A percentile compares a stretch with the other conserved stretches of the same genome.
These are phyloP conservation scores for Hyaloperonospora arabidopsidis DNA, from an alignment of 352 stramenopile species.

Conservation along the genomic window DNA sequence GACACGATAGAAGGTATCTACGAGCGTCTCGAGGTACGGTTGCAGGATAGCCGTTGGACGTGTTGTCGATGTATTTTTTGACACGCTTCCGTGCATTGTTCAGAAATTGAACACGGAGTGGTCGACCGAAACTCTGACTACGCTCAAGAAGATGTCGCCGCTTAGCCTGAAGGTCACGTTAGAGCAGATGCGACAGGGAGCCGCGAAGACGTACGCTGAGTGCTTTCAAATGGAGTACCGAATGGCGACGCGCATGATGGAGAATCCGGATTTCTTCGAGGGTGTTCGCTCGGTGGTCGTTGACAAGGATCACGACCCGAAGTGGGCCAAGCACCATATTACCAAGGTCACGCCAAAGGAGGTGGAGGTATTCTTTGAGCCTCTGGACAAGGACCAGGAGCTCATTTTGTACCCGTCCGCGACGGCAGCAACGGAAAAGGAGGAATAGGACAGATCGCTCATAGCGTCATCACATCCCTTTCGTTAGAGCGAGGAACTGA, in stretches of 20 bases:
- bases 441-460: slow-evolving; percentile 25
- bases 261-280: slow-evolving; percentile 94
- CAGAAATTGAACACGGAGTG: slow-evolving; percentile 66
- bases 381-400: slow-evolving; percentile 65
- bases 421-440: slow-evolving; percentile 26
- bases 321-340: slow-evolving; percentile 76
- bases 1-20: slow-evolving; percentile 73
- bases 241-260: slow-evolving; percentile 75
- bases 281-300: slow-evolving; percentile 93
- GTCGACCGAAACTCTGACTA: slow-evolving; percentile 68
- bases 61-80: slow-evolving; percentile 2
- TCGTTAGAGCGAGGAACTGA: too few relatives aligned
- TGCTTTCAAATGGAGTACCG: slow-evolving; percentile 94
- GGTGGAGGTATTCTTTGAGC: slow-evolving; percentile 79
- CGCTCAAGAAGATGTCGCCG: slow-evolving; percentile 87
- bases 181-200: slow-evolving; percentile 88
- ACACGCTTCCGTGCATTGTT: slow-evolving; percentile 2
- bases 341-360: slow-evolving; percentile 52
- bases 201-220: slow-evolving; percentile 75
- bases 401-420: slow-evolving; percentile 58
- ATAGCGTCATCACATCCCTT: slow-evolving; percentile 15
- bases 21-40: slow-evolving; percentile 29
- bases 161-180: slow-evolving; percentile 92
- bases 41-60: neutral
- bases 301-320: slow-evolving; percentile 92